These are phyloP conservation scores for Blumeria graminis DNA, from an alignment of 2,329 filamentous ascomycete species.

Conservation along the genomic window DNA sequence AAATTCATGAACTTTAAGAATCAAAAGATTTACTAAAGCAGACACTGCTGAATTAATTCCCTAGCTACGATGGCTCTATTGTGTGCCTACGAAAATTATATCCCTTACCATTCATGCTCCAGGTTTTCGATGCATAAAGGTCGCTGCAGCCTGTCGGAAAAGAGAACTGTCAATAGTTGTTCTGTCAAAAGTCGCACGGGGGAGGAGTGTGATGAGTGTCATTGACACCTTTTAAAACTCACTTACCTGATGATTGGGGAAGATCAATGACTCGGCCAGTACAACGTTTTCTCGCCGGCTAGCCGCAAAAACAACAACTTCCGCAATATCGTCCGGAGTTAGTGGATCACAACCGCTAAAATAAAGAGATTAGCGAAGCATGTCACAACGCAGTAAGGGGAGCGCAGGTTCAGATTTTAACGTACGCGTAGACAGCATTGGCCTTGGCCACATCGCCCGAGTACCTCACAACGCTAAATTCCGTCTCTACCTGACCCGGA, in stretches of 20 bases:
- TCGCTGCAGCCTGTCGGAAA: conserved; percentile 17
- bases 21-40: too few relatives aligned
- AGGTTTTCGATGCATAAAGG: conserved; percentile 21
- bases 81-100: too few relatives aligned
- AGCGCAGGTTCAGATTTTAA: conserved; percentile 4
- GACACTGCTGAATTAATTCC: too few relatives aligned
- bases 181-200: background rate
- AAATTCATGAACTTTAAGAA: too few relatives aligned
- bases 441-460: conserved; percentile 75
- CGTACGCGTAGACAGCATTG: conserved; percentile 66
- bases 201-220: background rate
- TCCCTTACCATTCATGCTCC: background rate
- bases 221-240: background rate
- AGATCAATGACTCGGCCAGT: conserved; percentile 66
- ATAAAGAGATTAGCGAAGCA: conserved; percentile 3
- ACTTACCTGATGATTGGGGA: conserved; percentile 68
- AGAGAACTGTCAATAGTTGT: conserved; percentile 11
- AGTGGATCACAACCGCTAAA: conserved; percentile 51
- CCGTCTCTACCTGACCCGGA: conserved; percentile 83
- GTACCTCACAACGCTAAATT: conserved; percentile 76
- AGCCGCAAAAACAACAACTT: conserved; percentile 68
- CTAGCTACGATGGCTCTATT: too few relatives aligned
- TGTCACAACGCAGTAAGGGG: too few relatives aligned
- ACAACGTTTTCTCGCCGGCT: conserved; percentile 76
- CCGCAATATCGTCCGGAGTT: conserved; percentile 75